Conservation (phyloP, 768 basidiomycete genomes). For the Floccularia luteovirens region DNA sequence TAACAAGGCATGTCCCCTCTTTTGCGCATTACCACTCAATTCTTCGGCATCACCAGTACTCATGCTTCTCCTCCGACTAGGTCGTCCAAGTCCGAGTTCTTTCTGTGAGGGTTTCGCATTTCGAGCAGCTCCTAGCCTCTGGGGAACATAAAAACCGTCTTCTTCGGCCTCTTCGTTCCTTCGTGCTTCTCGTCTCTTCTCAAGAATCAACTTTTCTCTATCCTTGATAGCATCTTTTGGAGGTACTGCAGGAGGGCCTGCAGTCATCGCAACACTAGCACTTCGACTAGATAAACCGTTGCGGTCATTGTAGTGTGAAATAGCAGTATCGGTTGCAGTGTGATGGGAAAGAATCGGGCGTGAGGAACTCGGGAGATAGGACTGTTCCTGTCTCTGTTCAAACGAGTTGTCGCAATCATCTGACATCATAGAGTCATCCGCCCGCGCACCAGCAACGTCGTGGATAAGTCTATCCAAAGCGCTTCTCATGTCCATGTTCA, state of each 20-base stretch:
- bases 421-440: slow-evolving; percentile 34
- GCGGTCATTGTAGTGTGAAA: slow-evolving; percentile 24
- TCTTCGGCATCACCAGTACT: slow-evolving; percentile 71
- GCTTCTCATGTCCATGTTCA: slow-evolving; percentile 65
- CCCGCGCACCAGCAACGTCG: slow-evolving; percentile 44
- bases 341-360: slow-evolving; percentile 32
- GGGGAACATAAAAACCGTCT: slow-evolving; percentile 20
- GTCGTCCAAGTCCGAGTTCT: slow-evolving; percentile 35
- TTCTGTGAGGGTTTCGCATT: slow-evolving; percentile 11
- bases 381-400: too few relatives aligned
- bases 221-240: slow-evolving; percentile 60
- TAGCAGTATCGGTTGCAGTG: slow-evolving; percentile 43
- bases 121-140: too few relatives aligned
- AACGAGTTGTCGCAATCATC: slow-evolving; percentile 34
- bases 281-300: slow-evolving; percentile 30
- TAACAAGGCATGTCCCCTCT: slow-evolving; percentile 27
- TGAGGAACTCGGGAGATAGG: slow-evolving; percentile 13
- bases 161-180: slow-evolving; percentile 41
- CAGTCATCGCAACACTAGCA: slow-evolving; percentile 33
- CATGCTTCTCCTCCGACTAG: slow-evolving; percentile 61
- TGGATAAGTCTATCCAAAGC: slow-evolving; percentile 71
- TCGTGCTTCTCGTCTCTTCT: slow-evolving; percentile 59
- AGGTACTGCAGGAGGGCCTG: slow-evolving; percentile 42
- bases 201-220: slow-evolving; percentile 63
- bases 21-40: slow-evolving; percentile 23